Conservation (phyloP, 495 filamentous ascomycete genomes). For the Penicillium psychrofluorescens region DNA sequence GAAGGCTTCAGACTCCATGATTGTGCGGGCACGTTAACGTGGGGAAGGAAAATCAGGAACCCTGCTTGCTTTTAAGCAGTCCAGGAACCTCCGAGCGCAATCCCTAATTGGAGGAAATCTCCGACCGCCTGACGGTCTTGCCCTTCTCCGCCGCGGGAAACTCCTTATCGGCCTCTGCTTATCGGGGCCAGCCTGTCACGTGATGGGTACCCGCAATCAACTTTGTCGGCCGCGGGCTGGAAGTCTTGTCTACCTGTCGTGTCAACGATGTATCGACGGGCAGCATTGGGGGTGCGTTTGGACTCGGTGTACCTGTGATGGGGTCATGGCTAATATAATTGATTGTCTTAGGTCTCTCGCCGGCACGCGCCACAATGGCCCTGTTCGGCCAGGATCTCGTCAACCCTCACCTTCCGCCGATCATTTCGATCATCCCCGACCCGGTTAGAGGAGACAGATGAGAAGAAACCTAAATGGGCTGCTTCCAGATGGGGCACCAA, state of each 20-base stretch:
- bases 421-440: slow-evolving; percentile 20
- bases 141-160: too few species aligned
- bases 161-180: too few species aligned
- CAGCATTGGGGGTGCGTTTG: slow-evolving; percentile 26
- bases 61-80: too few species aligned
- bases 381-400: slow-evolving; percentile 15
- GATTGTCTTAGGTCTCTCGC: slow-evolving; percentile 12
- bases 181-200: too few species aligned
- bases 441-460: not conserved
- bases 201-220: too few species aligned
- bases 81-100: too few species aligned
- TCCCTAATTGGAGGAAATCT: too few species aligned
- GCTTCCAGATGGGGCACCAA: slow-evolving; percentile 16
- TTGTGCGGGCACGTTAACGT: slow-evolving; percentile 2
- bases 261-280: slow-evolving; percentile 27
- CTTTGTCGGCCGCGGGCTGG: too few species aligned
- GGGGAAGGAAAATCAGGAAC: not conserved
- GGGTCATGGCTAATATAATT: not conserved
- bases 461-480: slow-evolving; percentile 12
- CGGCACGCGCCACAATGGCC: slow-evolving; percentile 18
- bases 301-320: not conserved
- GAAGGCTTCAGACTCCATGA: slow-evolving; percentile 33
- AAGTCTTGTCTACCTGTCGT: too few species aligned
- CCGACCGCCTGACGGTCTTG: too few species aligned
- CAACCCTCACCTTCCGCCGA: slow-evolving; percentile 15